A percentile compares a stretch with the other conserved stretches of the same genome.
phyloP scores from a whole-genome alignment of 805 yeast genomes.

The Metschnikowia reukaufii region DNA sequence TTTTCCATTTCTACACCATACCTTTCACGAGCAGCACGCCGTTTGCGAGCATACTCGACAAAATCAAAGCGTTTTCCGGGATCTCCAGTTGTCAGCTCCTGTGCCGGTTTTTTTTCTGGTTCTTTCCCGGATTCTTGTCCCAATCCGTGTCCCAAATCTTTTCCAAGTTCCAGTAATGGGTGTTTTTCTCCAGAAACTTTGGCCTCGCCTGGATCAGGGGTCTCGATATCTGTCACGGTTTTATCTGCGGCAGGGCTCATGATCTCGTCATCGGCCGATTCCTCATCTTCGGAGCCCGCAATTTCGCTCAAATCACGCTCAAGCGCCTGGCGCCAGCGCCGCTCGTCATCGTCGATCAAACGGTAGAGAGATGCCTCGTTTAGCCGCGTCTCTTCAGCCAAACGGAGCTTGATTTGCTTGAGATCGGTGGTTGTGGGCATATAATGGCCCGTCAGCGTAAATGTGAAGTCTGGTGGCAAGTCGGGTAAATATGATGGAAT shows the following conservation, averaged over 20 bases:
- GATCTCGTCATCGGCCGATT: conserved; percentile 1
- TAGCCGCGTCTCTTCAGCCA: conserved; percentile 76
- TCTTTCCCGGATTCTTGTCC: background rate
- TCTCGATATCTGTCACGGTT: conserved; percentile 7
- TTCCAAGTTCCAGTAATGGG: background rate
- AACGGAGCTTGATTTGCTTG: conserved; percentile 62
- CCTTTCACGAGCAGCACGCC: conserved; percentile 40
- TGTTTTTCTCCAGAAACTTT: background rate
- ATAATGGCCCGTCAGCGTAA: conserved; percentile 71
- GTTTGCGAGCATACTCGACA: conserved; percentile 52
- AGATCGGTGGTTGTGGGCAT: conserved; percentile 66
- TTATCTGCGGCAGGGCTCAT: conserved; percentile 5
- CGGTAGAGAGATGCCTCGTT: conserved; percentile 77
- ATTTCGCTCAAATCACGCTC: conserved; percentile 25
- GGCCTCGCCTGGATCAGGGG: background rate
- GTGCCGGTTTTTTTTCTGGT: too few relatives aligned
- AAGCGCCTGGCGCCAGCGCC: conserved; percentile 28
- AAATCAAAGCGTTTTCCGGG: conserved; percentile 46
- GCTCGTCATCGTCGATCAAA: conserved; percentile 45
- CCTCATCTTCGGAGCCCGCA: conserved; percentile 4
- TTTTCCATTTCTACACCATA: conserved; percentile 23
- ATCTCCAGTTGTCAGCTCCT: background rate
- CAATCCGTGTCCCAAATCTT: background rate
- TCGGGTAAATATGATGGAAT: conserved; percentile 81
- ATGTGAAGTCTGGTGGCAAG: conserved; percentile 93